phyloP scores from a whole-genome alignment of 2,329 filamentous ascomycete genomes.

The Xylaria sp. region DNA sequence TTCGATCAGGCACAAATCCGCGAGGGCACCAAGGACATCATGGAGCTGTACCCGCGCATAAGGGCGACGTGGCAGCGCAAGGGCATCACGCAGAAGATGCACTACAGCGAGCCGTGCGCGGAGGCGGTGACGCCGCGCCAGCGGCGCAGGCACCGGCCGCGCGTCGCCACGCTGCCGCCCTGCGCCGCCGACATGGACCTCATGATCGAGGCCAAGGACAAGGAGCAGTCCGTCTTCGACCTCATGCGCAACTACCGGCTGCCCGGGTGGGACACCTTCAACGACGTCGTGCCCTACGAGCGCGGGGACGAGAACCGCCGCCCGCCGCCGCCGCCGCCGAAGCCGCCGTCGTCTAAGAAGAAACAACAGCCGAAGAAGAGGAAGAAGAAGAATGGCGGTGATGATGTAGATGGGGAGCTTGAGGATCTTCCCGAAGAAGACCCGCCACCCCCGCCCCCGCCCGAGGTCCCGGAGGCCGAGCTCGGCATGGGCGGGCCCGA shows the following conservation, averaged over 20 bases:
- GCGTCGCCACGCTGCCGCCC: conserved; percentile 79
- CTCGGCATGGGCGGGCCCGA: conserved; percentile 85
- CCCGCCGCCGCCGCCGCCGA: conserved; percentile 49
- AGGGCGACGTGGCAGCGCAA: conserved; percentile 83
- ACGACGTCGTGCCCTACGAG: conserved; percentile 76
- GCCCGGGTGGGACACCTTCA: conserved; percentile 75
- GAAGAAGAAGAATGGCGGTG: conserved; percentile 42
- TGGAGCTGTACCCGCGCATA: conserved; percentile 73
- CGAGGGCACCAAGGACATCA: conserved; percentile 84
- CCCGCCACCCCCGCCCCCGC: conserved; percentile 37
- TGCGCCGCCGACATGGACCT: conserved; percentile 84
- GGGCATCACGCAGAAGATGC: conserved; percentile 90
- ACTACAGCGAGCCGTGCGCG: conserved; percentile 82
- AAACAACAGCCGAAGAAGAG: no score
- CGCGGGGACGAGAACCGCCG: conserved; percentile 74
- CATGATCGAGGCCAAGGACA: conserved; percentile 99
- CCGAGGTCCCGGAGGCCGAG: conserved; percentile 66
- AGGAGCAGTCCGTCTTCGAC: conserved; percentile 94
- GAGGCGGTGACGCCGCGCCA: conserved; percentile 78
- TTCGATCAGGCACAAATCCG: conserved; percentile 74
- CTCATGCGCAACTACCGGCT: conserved; percentile 87
- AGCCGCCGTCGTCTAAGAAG: no score
- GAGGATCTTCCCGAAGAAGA: conserved; percentile 45
- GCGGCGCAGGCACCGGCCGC: conserved; percentile 80
- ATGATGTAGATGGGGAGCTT: conserved; percentile 41